phyloP scores from a whole-genome alignment of 441 rosid species.

The Cnidoscolus chayamansa region DNA sequence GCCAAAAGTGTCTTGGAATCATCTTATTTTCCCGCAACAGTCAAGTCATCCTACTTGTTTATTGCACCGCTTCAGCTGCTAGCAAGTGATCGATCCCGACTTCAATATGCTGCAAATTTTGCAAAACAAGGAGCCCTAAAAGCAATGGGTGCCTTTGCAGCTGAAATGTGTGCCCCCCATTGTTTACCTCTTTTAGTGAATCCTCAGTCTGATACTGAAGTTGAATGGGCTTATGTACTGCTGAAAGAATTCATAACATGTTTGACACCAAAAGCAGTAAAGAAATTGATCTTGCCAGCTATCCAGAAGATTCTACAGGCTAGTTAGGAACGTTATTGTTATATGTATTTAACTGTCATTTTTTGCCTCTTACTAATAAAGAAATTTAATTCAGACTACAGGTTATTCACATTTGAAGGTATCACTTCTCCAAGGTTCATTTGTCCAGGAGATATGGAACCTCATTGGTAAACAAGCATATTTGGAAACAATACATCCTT shows the following conservation, averaged over 20 bases:
- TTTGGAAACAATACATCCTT: slow-evolving; percentile 71
- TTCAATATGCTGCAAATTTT: slow-evolving; percentile 78
- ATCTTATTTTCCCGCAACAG: slow-evolving; percentile 76
- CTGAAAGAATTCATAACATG: slow-evolving; percentile 75
- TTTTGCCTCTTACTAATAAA: slow-evolving; percentile 27
- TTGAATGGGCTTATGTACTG: slow-evolving; percentile 78
- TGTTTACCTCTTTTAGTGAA: slow-evolving; percentile 69
- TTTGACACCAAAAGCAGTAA: slow-evolving; percentile 64
- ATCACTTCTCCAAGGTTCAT: slow-evolving; percentile 90
- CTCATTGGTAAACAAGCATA: slow-evolving; percentile 73
- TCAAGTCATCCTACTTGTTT: slow-evolving; percentile 78
- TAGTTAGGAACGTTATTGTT: slow-evolving; percentile 31
- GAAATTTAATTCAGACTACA: slow-evolving; percentile 57
- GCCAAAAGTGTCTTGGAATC: slow-evolving; percentile 78
- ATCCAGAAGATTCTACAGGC: slow-evolving; percentile 93
- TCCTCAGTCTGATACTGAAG: slow-evolving; percentile 60
- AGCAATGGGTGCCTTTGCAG: slow-evolving; percentile 81
- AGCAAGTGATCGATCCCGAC: slow-evolving; percentile 64
- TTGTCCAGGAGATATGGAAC: slow-evolving; percentile 84
- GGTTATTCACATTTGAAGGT: slow-evolving; percentile 92
- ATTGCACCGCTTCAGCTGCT: slow-evolving; percentile 80
- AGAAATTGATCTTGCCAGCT: slow-evolving; percentile 65
- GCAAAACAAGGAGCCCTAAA: slow-evolving; percentile 80
- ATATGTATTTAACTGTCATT: slow-evolving; percentile 15
- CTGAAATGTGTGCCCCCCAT: slow-evolving; percentile 75